Base-by-base conservation (phyloP, 169 alveolate genomes). In the Plasmodium sp. region DNA sequence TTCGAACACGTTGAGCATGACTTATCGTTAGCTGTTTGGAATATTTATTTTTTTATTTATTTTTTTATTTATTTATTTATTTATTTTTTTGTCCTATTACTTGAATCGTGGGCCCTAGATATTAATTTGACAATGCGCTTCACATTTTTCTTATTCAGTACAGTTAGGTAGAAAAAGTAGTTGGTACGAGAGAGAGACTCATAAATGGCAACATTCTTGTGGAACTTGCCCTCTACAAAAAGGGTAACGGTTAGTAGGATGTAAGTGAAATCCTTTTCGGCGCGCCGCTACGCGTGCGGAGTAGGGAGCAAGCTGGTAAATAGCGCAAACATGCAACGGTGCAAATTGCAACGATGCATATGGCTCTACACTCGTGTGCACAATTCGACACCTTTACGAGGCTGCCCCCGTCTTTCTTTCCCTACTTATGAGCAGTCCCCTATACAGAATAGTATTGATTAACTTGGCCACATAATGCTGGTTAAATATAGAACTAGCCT, bases 121-220 rank as follows among this genome's bases (percentile, higher is more conserved):
- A 92, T 51, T 72, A 92, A 82, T 39, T 48, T 81, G 18, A 92
- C 81, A 3, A 92, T 81, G 12, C 22, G 39, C 58, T 72, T 92
- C 2, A 92, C 84, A 82, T 92, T 92, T 92, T 83, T 72, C 48
- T 81, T 73, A 72, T 81, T 81, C 45, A 92, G 48, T 10, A 92
- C 81, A 6, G 84, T 82, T 73, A 51, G 58, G 48, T 92, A 83
- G 41, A 92, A 92, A 39, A 92, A 92, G 41, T 33, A 81, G 58
- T 92, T 92, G 3, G 95, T 92, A 72, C 95, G 83, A 33, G 88
- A 27, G 58, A 92, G 71, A n/a, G 95, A 83, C 75, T 92, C 95
- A 54, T 82, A 92, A 27, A 83, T n/a, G 62, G 92, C 95, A 54
- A 51, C 82, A 82, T 81, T 82, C 12, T 67, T 51, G 81, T 92